phyloP scores from a whole-genome alignment of 1,284 basidiomycete species.

The Inonotus hispidus region DNA sequence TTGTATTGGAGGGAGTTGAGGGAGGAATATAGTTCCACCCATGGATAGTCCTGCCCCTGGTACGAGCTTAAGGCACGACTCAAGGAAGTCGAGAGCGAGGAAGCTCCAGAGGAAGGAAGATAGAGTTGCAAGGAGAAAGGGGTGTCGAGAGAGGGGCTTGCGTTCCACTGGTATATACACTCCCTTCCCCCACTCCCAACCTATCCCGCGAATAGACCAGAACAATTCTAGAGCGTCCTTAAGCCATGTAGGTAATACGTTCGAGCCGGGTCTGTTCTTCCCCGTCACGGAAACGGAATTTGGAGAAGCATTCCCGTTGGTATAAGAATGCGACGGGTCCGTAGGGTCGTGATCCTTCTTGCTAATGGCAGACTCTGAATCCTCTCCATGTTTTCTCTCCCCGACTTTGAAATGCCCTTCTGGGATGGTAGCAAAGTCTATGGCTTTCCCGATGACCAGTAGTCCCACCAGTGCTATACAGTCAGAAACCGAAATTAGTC shows the following conservation, averaged over 20 bases:
- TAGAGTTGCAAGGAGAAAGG: constrained; percentile 51
- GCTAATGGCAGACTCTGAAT: constrained; percentile 18
- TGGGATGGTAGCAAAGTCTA: constrained; percentile 25
- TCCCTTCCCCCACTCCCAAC: constrained; percentile 59
- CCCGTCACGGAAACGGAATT: constrained; percentile 1
- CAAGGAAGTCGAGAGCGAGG: constrained; percentile 52
- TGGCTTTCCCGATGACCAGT: constrained; percentile 22
- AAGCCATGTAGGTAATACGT: constrained; percentile 35
- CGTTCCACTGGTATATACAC: constrained; percentile 47
- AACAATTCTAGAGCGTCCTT: constrained; percentile 55
- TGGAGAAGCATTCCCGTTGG: constrained; percentile 1
- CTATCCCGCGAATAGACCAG: constrained; percentile 51
- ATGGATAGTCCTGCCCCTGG: constrained; percentile 53
- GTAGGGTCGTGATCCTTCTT: constrained; percentile 16
- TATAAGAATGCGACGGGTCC: neutral
- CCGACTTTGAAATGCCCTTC: constrained; percentile 25
- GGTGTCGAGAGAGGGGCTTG: constrained; percentile 41
- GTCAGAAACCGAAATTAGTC: constrained; percentile 3
- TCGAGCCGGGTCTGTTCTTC: constrained; percentile 19
- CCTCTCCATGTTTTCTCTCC: constrained; percentile 23
- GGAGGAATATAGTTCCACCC: constrained; percentile 63
- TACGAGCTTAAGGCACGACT: constrained; percentile 55
- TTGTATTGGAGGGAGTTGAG: constrained; percentile 38
- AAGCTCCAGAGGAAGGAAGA: constrained; percentile 46
- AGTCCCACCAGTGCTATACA: constrained; percentile 24